Conservation (phyloP, 108 stramenopile species). For the Cyclotella atomus region DNA sequence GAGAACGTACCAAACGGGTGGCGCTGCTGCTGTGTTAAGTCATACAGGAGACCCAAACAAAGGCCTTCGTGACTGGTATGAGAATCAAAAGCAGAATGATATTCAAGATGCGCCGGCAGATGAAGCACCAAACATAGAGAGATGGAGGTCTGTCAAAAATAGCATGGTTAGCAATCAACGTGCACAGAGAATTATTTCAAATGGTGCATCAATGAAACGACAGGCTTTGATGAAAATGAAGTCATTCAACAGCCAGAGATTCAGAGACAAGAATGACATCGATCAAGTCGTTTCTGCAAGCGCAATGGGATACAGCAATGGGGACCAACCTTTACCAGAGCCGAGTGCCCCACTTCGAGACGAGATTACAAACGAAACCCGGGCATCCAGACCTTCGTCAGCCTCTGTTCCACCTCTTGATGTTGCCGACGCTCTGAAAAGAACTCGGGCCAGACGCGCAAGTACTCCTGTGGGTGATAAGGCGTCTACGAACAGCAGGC, state of each 20-base stretch:
- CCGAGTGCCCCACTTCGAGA: background rate
- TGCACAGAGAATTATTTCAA: slow-evolving; percentile 15
- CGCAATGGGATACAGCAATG: background rate
- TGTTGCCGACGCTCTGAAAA: slow-evolving; percentile 7
- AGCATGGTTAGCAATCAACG: too few relatives aligned
- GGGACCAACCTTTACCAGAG: background rate
- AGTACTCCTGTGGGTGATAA: background rate
- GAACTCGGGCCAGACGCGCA: slow-evolving; percentile 5
- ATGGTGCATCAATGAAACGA: slow-evolving; percentile 8
- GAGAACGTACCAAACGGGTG: slow-evolving; percentile 47
- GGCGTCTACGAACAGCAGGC: background rate
- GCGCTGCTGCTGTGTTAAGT: slow-evolving; percentile 41
- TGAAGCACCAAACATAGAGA: slow-evolving; percentile 6
- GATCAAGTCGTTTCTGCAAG: background rate
- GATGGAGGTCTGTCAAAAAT: slow-evolving; percentile 25
- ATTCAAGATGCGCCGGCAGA: slow-evolving; percentile 7
- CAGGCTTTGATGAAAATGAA: slow-evolving; percentile 7
- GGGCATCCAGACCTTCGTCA: background rate
- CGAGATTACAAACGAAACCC: background rate
- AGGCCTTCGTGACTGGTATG: slow-evolving; percentile 52
- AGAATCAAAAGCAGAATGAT: slow-evolving; percentile 40
- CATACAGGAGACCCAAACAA: slow-evolving; percentile 56
- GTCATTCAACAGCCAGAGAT: slow-evolving; percentile 2
- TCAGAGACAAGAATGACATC: background rate
- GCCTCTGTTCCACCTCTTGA: background rate